Evolutionary conservation across 202 grass and related monocot genomes (phyloP), one percentile per base, ranked within the genome.

Genomic region (Hordeum pubiflorum): DNA sequence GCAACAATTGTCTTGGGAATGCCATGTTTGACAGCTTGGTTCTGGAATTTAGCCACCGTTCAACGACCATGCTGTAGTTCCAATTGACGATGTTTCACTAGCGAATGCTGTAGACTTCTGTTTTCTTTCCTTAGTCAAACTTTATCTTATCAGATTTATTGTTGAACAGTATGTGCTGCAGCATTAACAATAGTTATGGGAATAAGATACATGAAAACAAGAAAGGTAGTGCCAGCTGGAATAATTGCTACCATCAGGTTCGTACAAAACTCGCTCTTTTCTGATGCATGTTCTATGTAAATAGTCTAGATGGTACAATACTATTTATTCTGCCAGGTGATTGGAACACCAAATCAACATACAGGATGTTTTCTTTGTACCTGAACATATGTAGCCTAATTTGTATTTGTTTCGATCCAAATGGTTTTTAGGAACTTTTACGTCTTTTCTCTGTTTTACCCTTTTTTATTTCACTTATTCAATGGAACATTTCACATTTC

Each of bases 191-290:
- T 84, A 31, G 52, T 86, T 15, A 94, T 97, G 94, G 90, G 90
- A 57, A 46, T 85, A 92, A 92, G 92, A 87, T 94, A 91, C 50
- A 27, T 80, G 32, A 91, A 94, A 87, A 89, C 89, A 71, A 87
- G 74, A 67, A 94, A 97, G 82, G 86, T 97, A 29, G 94, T 97
- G 94, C 94, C 90, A 22, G 88, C 94, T 78, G 94, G 92, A 82
- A n/a, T 97, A 69, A 76, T 94, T 86, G 86, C 91, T 84, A 52
- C 66, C 76, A 69, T 97, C 76, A 97, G 94, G 94, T 94, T 87
- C 43, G 63, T 46, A 67, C 3, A 17, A 31, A 68, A 32, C 11
- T 63, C 5, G 59, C 58, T 69, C 10, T 22, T 24, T 75, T 61
- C 55, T 33, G 68, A 58, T 44, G 23, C 58, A 62, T 48, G 15